Conservation (phyloP, 2,329 filamentous ascomycete genomes). For the Xylaria sp. region DNA sequence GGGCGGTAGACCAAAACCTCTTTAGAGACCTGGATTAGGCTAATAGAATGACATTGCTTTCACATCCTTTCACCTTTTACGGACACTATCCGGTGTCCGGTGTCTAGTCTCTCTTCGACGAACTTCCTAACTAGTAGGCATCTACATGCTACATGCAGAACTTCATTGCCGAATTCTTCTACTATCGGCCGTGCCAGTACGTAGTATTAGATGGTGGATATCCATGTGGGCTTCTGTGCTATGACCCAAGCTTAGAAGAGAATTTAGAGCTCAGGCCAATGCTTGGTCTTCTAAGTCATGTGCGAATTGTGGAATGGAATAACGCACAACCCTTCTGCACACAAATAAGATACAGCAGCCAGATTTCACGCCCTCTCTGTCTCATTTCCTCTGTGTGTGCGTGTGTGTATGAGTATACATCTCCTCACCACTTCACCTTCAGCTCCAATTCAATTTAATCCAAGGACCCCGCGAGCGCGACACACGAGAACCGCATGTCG, state of each 20-base stretch:
- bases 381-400: neutral
- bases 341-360: neutral
- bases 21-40: slow-evolving; percentile 6
- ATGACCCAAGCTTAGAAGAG: neutral
- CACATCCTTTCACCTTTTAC: neutral
- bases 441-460: slow-evolving; percentile 50
- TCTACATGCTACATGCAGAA: neutral
- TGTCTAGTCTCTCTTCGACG: neutral
- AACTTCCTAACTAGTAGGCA: neutral
- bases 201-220: neutral
- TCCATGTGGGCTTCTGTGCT: neutral
- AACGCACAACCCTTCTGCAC: neutral
- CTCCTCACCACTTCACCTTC: neutral
- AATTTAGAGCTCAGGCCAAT: neutral
- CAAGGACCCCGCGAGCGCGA: slow-evolving; percentile 63
- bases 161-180: neutral
- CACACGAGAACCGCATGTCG: slow-evolving; percentile 68
- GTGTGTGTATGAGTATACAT: neutral
- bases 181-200: neutral
- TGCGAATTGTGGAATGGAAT: neutral
- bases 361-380: neutral
- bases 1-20: neutral
- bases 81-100: too few species aligned
- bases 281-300: neutral
- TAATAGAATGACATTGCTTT: slow-evolving; percentile 4